Base-by-base conservation (phyloP, 495 filamentous ascomycete genomes). In the Neurospora sp. region DNA sequence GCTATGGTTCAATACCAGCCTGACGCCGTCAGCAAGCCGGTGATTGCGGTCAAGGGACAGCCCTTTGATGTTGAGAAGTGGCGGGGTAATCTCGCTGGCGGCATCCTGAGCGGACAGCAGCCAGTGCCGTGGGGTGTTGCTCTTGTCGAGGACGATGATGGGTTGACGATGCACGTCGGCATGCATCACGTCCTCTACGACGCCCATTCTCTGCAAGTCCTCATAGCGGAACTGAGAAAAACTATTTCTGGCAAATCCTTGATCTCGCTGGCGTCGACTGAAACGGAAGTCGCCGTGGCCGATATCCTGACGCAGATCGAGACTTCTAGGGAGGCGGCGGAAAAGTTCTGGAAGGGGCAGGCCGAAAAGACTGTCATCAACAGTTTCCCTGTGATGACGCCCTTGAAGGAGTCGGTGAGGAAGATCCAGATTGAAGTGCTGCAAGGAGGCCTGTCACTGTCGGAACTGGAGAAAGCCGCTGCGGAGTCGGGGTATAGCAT, bases 121-220 rank as follows among this genome's bases (percentile, higher is more conserved):
- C 12, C 40, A 0, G 65, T 73, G 17, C 79, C 79, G 5, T 86
- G 84, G 83, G 69, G 72, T 2, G 73, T 79, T 41, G 70, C 74
- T 4, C 22, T 82, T 6, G 70, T 79, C 3, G 73, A 80, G 8
- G 4, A 68, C 0, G 71, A 53, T 9, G 8, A 70, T 8, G 74
- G 69, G 27, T 37, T 84, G 79, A 73, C 89, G 83, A 74, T 84
- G 78, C 82, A 85, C 40, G 73, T 86, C 14, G 80, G 79, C 0
- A 83, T 86, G 6, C 89, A 93, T 70, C 93, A 97, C 80, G 91
- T 91, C 3, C 81, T 97, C 1, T 96, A 94, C 74, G 93, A 97
- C 82, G 93, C 91, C 0, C 83, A 87, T 41, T 90, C 91, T 17
- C 80, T 97, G 6, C 82, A 86, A 17, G 69, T 81, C 1, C 83